Evolutionary conservation across 2,329 filamentous ascomycete species (phyloP).

Genomic region (Penicillium brevicompactum): DNA sequence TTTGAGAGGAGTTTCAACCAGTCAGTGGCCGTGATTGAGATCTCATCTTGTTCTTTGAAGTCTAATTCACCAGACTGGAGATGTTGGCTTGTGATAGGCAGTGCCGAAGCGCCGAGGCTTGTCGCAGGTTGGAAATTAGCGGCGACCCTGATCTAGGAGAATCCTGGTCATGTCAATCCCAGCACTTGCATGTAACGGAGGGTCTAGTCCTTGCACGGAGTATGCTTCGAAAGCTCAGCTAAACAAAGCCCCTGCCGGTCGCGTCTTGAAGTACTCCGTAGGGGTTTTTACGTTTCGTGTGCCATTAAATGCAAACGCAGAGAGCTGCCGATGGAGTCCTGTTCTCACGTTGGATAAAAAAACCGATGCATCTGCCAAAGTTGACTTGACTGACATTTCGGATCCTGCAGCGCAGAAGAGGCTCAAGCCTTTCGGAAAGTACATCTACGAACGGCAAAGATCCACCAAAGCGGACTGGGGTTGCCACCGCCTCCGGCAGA

Average conservation of each 20-base stretch:
- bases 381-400: too few relatives aligned
- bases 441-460: neutral
- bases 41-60: slow-evolving; percentile 11
- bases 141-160: slow-evolving; percentile 6
- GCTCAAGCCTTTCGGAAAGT: too few relatives aligned
- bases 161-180: neutral
- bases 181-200: slow-evolving; percentile 2
- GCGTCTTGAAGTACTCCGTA: too few relatives aligned
- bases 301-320: too few relatives aligned
- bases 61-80: neutral
- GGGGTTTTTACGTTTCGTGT: too few relatives aligned
- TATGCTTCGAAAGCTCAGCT: neutral
- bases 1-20: neutral
- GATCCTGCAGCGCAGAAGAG: neutral
- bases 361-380: too few relatives aligned
- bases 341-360: too few relatives aligned
- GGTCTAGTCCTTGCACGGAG: neutral
- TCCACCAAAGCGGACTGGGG: slow-evolving; percentile 2
- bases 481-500: slow-evolving; percentile 28
- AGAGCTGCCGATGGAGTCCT: too few relatives aligned
- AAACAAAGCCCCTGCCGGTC: neutral
- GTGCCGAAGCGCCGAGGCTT: slow-evolving; percentile 20
- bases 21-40: neutral
- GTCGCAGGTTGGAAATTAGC: slow-evolving; percentile 10
- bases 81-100: slow-evolving; percentile 17